These are phyloP conservation scores for Coelastrella sp. DNA, from an alignment of 139 green algal genomes.

Conservation along the genomic window DNA sequence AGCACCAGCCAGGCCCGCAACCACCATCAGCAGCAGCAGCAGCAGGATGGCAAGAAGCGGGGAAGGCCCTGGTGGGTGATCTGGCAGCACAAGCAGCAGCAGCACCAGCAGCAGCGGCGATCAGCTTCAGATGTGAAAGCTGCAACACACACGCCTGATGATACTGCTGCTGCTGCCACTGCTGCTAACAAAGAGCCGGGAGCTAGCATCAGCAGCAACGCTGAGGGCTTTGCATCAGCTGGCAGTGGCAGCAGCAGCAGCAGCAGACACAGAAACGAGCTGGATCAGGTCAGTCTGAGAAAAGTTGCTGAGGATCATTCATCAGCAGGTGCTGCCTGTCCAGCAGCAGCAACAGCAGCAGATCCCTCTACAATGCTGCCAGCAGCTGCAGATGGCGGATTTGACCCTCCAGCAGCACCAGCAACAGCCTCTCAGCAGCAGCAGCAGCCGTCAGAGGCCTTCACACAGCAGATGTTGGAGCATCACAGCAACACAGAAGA, in stretches of 20 bases:
- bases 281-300: background rate
- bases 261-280: background rate
- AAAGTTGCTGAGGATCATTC: background rate
- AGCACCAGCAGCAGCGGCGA: slow-evolving; percentile 14
- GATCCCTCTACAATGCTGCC: too few species aligned
- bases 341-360: background rate
- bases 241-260: slow-evolving; percentile 10
- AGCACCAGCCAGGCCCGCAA: background rate
- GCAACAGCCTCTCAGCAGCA: too few species aligned
- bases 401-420: too few species aligned
- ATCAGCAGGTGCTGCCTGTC: background rate
- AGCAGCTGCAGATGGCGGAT: too few species aligned
- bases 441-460: too few species aligned
- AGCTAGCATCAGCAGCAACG: background rate
- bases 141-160: background rate
- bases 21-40: slow-evolving; percentile 31
- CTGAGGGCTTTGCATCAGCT: background rate
- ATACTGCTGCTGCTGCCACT: background rate
- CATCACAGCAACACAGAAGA: background rate
- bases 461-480: too few species aligned
- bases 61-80: slow-evolving; percentile 12
- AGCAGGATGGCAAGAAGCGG: background rate
- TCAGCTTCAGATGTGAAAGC: background rate
- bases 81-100: background rate
- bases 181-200: background rate